These are phyloP conservation scores for Termitomyces sp. DNA, from an alignment of 768 basidiomycete genomes.

Conservation along the genomic window DNA sequence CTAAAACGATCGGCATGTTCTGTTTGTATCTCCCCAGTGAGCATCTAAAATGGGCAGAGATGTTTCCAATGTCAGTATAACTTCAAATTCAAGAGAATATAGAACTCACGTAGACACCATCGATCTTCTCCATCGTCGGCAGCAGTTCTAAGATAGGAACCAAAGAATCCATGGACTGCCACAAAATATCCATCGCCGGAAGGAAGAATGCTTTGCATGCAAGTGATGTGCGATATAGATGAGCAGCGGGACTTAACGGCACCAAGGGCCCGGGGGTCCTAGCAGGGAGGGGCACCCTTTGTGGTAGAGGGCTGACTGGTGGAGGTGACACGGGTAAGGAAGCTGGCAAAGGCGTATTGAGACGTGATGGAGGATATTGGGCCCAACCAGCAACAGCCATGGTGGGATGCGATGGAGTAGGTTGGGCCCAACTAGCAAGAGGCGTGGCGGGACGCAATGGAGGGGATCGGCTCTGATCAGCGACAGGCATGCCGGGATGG, in stretches of 20 bases:
- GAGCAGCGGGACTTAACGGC: background rate
- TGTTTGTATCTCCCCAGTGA: background rate
- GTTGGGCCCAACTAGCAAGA: too few relatives aligned
- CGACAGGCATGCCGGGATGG: too few relatives aligned
- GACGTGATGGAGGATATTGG: too few relatives aligned
- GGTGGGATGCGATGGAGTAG: too few relatives aligned
- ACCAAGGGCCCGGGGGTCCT: too few relatives aligned
- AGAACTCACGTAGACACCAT: background rate
- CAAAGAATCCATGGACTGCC: constrained; percentile 28
- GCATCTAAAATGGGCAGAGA: background rate
- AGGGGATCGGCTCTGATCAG: too few relatives aligned
- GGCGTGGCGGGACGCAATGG: too few relatives aligned
- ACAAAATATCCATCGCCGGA: constrained; percentile 29
- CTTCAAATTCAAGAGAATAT: background rate
- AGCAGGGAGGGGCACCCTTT: background rate
- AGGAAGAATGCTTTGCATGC: constrained; percentile 28
- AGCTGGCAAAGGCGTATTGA: too few relatives aligned
- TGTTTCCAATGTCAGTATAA: background rate
- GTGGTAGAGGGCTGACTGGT: background rate
- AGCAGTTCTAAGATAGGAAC: constrained; percentile 29
- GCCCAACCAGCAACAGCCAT: too few relatives aligned
- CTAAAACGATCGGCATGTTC: background rate
- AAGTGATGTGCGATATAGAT: constrained; percentile 13
- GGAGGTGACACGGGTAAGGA: too few relatives aligned
- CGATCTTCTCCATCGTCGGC: constrained; percentile 19